Conservation (phyloP, 331 rosid genomes). For the Acacia concinna region DNA sequence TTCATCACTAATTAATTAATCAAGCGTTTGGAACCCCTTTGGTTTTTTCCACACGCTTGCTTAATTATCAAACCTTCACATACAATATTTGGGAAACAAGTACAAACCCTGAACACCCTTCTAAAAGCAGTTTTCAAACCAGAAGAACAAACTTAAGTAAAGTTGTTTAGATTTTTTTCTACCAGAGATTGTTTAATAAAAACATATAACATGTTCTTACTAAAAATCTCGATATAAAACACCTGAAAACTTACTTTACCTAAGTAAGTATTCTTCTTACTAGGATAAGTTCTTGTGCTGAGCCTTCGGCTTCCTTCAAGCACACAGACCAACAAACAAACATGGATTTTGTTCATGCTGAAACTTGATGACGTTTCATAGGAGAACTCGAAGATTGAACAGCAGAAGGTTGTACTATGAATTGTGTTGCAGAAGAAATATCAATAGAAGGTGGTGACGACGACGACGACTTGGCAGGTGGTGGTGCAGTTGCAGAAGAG, state of each 20-base stretch:
- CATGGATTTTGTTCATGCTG: slow-evolving; percentile 30
- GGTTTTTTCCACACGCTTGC: slow-evolving; percentile 36
- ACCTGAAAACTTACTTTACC: background rate
- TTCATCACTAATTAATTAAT: slow-evolving; percentile 15
- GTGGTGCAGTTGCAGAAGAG: slow-evolving; percentile 37
- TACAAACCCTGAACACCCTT: background rate
- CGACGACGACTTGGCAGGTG: slow-evolving; percentile 31
- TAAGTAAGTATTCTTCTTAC: background rate
- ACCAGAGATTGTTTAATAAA: background rate
- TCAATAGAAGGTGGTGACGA: background rate
- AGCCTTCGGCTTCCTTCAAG: slow-evolving; percentile 37
- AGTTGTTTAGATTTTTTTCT: background rate
- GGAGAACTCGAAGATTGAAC: slow-evolving; percentile 59
- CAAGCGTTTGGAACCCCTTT: slow-evolving; percentile 44
- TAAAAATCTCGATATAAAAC: background rate
- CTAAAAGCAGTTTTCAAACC: background rate
- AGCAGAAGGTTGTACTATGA: slow-evolving; percentile 43
- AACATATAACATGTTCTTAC: background rate
- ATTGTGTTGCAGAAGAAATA: slow-evolving; percentile 35
- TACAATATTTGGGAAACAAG: background rate
- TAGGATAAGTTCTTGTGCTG: background rate
- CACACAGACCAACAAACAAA: background rate
- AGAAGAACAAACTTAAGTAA: background rate
- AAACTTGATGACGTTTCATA: slow-evolving; percentile 49
- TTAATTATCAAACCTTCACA: background rate